Percentiles rank a stretch among this genome's conserved stretches.
phyloP scores from a whole-genome alignment of 2,329 filamentous ascomycete genomes.

The Sporothrix sp. region DNA sequence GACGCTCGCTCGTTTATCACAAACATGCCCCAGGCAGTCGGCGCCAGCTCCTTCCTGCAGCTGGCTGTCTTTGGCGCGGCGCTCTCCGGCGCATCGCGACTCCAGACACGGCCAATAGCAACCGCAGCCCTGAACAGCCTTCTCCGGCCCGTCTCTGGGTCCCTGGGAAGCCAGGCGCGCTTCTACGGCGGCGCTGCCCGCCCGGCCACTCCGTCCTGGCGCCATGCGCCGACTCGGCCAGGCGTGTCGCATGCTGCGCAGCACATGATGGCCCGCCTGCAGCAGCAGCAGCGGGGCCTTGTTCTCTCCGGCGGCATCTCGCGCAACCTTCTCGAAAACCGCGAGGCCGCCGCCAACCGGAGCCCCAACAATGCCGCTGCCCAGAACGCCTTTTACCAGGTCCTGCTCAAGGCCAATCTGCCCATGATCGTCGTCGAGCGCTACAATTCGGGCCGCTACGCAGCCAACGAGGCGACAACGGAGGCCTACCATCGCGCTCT shows the following conservation, averaged over 20 bases:
- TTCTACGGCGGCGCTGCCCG: constrained; percentile 10
- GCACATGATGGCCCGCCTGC: background rate
- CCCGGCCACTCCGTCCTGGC: background rate
- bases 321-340: constrained; percentile 63
- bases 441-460: constrained; percentile 78
- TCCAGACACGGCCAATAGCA: constrained; percentile 2
- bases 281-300: constrained; percentile 11
- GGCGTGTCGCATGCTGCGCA: constrained; percentile 10
- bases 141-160: background rate
- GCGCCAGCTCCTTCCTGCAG: constrained; percentile 9
- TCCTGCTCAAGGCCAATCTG: constrained; percentile 84
- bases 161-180: constrained; percentile 2
- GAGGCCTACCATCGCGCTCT: constrained; percentile 71
- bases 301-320: constrained; percentile 37
- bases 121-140: background rate
- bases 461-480: constrained; percentile 68
- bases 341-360: constrained; percentile 87
- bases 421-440: constrained; percentile 85
- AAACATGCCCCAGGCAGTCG: constrained; percentile 6
- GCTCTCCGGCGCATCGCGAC: background rate
- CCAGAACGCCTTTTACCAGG: constrained; percentile 90
- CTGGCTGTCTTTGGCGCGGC: background rate
- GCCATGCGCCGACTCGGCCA: background rate
- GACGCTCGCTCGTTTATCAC: constrained; percentile 17
- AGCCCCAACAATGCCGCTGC: constrained; percentile 79